Percentiles rank a stretch among this genome's conserved stretches.
Evolutionary conservation across 164 flowering plant genomes (phyloP).

Genomic region (Magnolia officinalis): DNA sequence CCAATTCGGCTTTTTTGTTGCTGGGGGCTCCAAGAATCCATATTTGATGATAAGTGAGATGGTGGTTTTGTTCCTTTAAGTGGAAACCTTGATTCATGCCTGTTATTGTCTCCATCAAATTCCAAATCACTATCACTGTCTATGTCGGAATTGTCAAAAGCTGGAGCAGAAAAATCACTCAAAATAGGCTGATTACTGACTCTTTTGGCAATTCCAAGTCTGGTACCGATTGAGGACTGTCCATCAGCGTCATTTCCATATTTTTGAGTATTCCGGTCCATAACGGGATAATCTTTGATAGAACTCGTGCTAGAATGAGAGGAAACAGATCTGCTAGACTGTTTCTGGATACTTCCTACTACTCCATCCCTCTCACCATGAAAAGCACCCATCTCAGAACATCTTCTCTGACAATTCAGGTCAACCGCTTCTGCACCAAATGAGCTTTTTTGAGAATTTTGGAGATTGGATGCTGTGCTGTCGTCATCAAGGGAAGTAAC

Average conservation of each 20-base stretch:
- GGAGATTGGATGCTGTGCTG: constrained; percentile 8
- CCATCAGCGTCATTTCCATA: constrained; percentile 18
- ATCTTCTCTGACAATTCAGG: constrained; percentile 5
- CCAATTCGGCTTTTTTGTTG: constrained; percentile 9
- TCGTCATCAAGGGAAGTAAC: constrained; percentile 19
- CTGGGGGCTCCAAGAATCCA: constrained; percentile 24
- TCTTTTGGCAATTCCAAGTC: constrained; percentile 13
- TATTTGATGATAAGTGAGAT: constrained; percentile 11
- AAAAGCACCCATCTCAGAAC: constrained; percentile 4
- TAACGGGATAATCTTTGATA: constrained; percentile 6
- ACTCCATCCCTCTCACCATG: constrained; percentile 10
- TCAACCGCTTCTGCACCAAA: constrained; percentile 21
- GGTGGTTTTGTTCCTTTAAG: constrained; percentile 28
- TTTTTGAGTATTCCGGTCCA: constrained; percentile 12
- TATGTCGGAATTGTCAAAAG: constrained; percentile 61
- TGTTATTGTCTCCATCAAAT: constrained; percentile 17
- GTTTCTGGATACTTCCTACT: constrained; percentile 22
- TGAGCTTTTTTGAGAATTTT: constrained; percentile 27
- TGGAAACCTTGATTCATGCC: constrained; percentile 15
- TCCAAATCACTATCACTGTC: constrained; percentile 40
- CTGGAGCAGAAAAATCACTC: constrained; percentile 23
- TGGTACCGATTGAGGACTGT: constrained; percentile 18
- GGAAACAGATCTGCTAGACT: constrained; percentile 18
- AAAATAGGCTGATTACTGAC: constrained; percentile 22
- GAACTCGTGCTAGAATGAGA: neutral